Base-by-base conservation (phyloP, 768 basidiomycete genomes). In the Chiua virens region DNA sequence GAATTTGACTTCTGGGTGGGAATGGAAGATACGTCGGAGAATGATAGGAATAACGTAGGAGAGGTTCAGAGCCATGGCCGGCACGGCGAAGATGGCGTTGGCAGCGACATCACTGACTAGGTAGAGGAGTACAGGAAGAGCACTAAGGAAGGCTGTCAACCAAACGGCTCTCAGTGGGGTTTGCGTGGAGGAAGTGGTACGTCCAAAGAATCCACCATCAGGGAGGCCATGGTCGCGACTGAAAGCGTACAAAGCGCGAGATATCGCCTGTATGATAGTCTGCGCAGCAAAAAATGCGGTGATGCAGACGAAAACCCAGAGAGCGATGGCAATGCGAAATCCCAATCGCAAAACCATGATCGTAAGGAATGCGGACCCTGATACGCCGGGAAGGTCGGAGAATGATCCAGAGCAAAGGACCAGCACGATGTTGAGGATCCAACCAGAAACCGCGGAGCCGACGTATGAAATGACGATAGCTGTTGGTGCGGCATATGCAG, bases 391-490 rank as follows among this genome's bases (percentile, higher is more conserved):
- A 10, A 84, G 74, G 52, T 75, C 66, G 27, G 41, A 62, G 58
- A 80, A 63, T 27, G 74, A 68, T 13, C 80, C 80, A 1, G 79
- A 79, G 64, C 81, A 85, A n/a, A 85, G 71, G 10, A 85, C 70
- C 38, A 85, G 64, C 4, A 75, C 74, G 53, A 86, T 81, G 64
- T 85, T 85, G 49, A 85, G 77, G 17, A 86, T 55, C 82, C 83
- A 85, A 36, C 82, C 81, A 44, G 76, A 62, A n/a, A 77, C 55
- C 38, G 71, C 73, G 0, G 78, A 78, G 25, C 78, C 78, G 28
- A 78, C 64, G 18, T 68, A 70, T 22, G 78, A 73, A 15, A 73
- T 70, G 55, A 78, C 68, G 53, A 77, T 76, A 7, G 79, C 74
- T 21, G 64, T 66, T 34, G 73, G 74, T 18, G 73, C 73, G 22